Evolutionary conservation across 1,139 yeast genomes (phyloP).

Genomic region (Pichia cactophila): DNA sequence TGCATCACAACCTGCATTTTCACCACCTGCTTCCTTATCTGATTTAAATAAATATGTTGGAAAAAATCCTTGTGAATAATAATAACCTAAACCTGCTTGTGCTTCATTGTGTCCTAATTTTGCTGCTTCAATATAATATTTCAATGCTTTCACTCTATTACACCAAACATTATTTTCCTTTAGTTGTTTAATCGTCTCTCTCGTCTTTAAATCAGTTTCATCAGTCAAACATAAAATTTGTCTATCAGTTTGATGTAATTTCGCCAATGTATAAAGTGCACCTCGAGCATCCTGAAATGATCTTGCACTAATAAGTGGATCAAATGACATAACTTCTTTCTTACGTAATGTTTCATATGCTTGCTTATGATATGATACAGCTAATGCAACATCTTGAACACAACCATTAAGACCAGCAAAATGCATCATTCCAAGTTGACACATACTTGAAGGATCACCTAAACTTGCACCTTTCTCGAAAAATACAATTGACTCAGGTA

Average conservation of each 20-base stretch:
- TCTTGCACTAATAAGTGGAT: conserved; percentile 26
- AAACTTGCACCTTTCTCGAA: conserved; percentile 51
- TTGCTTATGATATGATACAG: conserved; percentile 48
- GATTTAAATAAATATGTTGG: conserved; percentile 27
- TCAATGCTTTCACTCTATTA: conserved; percentile 54
- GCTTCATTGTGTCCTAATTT: conserved; percentile 70
- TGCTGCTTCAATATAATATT: conserved; percentile 72
- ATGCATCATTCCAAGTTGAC: conserved; percentile 57
- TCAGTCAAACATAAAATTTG: conserved; percentile 27
- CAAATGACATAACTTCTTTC: conserved; percentile 23
- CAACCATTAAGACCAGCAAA: conserved; percentile 41
- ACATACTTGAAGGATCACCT: conserved; percentile 57
- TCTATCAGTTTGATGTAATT: conserved; percentile 29
- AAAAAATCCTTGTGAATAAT: conserved; percentile 76
- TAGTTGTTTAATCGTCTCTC: conserved; percentile 28
- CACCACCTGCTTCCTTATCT: conserved; percentile 22
- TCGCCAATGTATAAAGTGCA: conserved; percentile 29
- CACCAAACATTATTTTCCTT: conserved; percentile 25
- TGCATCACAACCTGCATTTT: conserved; percentile 56
- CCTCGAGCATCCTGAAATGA: conserved; percentile 28
- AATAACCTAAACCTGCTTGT: conserved; percentile 78
- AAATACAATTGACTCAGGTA: conserved; percentile 41
- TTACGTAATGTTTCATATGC: conserved; percentile 36
- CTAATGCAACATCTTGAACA: conserved; percentile 37
- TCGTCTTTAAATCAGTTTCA: conserved; percentile 17